These are phyloP conservation scores for Leucosporidium creatinivorum DNA, from an alignment of 768 basidiomycete genomes.

Conservation along the genomic window DNA sequence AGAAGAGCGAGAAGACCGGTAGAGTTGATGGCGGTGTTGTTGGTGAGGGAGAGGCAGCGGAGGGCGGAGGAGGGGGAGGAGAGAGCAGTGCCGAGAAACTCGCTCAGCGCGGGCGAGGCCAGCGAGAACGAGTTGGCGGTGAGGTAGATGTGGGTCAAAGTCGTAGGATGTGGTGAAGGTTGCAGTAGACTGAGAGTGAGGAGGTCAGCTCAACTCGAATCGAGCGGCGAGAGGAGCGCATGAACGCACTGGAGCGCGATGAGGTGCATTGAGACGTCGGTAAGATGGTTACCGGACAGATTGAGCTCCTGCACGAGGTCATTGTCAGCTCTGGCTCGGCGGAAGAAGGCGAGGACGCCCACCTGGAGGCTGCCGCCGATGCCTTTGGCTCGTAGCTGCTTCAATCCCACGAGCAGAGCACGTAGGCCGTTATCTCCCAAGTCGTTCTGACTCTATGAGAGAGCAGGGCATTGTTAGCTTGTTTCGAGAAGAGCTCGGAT, in stretches of 20 bases:
- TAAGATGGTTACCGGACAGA: conserved; percentile 6
- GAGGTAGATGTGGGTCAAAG: conserved; percentile 15
- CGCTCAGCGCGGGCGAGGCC: conserved; percentile 11
- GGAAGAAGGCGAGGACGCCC: neutral
- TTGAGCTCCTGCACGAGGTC: conserved; percentile 15
- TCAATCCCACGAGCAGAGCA: conserved; percentile 22
- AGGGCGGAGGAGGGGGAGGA: conserved; percentile 21
- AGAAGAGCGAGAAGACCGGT: conserved; percentile 9
- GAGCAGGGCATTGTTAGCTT: no score
- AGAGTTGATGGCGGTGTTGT: conserved; percentile 9
- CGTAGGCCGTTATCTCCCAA: conserved; percentile 23
- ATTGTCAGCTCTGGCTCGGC: accelerated
- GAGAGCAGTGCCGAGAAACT: conserved; percentile 21
- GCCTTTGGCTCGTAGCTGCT: conserved; percentile 13
- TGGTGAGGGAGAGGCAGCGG: conserved; percentile 24
- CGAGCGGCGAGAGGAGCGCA: no score
- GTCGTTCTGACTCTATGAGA: conserved; percentile 2
- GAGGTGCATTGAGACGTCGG: conserved; percentile 28
- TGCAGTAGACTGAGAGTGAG: conserved; percentile 9
- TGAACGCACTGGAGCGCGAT: conserved; percentile 17
- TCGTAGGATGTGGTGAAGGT: conserved; percentile 21
- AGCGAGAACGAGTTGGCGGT: conserved; percentile 24
- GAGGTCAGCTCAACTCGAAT: no score
- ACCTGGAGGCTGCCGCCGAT: conserved; percentile 20
- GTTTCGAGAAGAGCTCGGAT: no score